Percentiles rank a stretch among this genome's conserved stretches.
phyloP scores from a whole-genome alignment of 352 stramenopile species.

The Phytophthora pisi region DNA sequence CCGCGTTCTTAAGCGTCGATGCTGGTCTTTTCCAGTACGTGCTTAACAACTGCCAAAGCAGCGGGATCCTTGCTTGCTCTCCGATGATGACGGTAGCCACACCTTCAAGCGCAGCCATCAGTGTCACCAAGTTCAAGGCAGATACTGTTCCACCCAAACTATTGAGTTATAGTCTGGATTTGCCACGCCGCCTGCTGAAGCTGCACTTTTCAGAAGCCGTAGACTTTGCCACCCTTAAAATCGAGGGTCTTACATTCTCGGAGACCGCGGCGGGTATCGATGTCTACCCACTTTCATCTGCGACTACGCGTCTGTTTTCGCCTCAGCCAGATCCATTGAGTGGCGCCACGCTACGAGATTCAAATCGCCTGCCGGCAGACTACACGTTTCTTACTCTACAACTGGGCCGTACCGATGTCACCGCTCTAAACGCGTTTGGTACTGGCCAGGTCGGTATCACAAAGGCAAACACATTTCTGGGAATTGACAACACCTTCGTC shows the following conservation, averaged over 20 bases:
- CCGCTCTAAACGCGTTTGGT: constrained; percentile 41
- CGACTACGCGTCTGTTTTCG: constrained; percentile 48
- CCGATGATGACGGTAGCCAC: constrained; percentile 27
- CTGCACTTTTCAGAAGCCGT: constrained; percentile 77
- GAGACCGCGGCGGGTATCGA: constrained; percentile 42
- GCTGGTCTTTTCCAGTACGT: constrained; percentile 55
- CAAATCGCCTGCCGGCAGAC: constrained; percentile 60
- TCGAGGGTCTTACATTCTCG: constrained; percentile 50
- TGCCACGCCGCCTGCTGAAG: constrained; percentile 57
- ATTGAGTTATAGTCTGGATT: constrained; percentile 65
- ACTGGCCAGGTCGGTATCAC: constrained; percentile 58
- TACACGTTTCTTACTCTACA: constrained; percentile 66
- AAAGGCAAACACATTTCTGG: constrained; percentile 54
- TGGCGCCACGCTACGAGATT: constrained; percentile 46
- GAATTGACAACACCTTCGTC: constrained; percentile 44
- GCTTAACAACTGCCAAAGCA: constrained; percentile 48
- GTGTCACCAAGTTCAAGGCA: constrained; percentile 44
- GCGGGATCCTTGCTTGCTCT: constrained; percentile 37
- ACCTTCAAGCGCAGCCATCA: constrained; percentile 21
- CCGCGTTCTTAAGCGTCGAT: constrained; percentile 40
- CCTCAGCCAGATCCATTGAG: constrained; percentile 56
- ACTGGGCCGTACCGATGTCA: constrained; percentile 49
- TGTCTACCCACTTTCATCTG: constrained; percentile 43
- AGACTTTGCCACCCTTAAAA: constrained; percentile 37
- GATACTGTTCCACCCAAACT: constrained; percentile 56